Percentiles rank a stretch among this genome's conserved stretches.
Evolutionary conservation across 2,329 filamentous ascomycete genomes (phyloP).

Genomic region (Cladophialophora psammophila): DNA sequence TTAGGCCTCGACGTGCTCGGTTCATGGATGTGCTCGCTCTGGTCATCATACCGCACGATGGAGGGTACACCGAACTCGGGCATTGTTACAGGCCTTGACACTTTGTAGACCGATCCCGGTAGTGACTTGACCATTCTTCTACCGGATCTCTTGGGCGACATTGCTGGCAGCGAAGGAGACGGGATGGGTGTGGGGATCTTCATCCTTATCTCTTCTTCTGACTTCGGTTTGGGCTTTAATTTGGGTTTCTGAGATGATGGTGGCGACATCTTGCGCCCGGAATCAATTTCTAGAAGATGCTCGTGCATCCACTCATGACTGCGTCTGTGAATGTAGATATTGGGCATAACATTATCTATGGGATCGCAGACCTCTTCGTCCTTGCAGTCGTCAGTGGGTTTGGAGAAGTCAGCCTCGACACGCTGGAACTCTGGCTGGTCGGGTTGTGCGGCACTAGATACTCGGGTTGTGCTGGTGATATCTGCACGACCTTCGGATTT

Average conservation of each 20-base stretch:
- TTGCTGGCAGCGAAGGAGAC: background rate
- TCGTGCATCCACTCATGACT: constrained; percentile 11
- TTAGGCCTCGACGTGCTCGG: background rate
- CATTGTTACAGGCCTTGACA: background rate
- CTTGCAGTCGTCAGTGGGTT: constrained; percentile 9
- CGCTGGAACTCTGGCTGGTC: background rate
- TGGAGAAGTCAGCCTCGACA: constrained; percentile 9
- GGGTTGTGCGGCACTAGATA: background rate
- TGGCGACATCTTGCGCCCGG: background rate
- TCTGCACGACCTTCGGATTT: background rate
- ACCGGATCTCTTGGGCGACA: background rate
- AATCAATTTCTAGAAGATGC: background rate
- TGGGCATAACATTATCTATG: background rate
- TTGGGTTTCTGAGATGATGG: background rate
- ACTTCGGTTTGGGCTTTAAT: background rate
- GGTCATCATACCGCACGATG: background rate
- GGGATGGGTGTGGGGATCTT: constrained; percentile 9
- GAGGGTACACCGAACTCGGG: constrained; percentile 20
- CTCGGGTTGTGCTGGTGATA: background rate
- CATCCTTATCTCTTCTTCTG: constrained; percentile 13
- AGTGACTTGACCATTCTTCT: background rate
- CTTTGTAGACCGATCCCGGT: background rate
- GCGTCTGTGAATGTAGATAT: background rate
- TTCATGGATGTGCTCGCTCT: background rate
- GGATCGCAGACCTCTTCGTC: constrained; percentile 2